Evolutionary conservation across 1,284 basidiomycete species (phyloP), one percentile per base, ranked within the genome.

Genomic region (Vanrija humicola): DNA sequence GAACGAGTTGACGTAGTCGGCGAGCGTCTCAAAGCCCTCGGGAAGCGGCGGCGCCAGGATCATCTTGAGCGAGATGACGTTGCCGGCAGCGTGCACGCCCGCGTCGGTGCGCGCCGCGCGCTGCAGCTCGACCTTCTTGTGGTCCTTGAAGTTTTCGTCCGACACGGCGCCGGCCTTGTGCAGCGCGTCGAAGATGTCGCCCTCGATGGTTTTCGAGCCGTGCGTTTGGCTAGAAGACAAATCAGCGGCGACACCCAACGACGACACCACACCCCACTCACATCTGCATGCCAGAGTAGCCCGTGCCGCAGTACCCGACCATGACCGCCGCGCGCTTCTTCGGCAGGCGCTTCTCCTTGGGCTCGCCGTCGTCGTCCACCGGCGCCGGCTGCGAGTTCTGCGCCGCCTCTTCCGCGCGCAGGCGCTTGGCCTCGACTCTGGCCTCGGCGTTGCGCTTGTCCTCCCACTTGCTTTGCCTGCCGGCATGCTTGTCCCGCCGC

Each of bases 71-170:
- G 90, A 90, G 15, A 97, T 69, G 16, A 71, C 74, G 72, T 99
- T 99, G 12, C 94, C 90, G 7, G 93, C 94, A 6, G 96, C 96
- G 70, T 98, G 94, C 6, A 99, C 96, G 18, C 96, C 96, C 1
- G 94, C 50, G 74, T 99, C 96, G 0, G 96, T 99, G 3, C 96
- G 82, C 6, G 96, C 96, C 3, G 95, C 90, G 39, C 96, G 84
- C 44, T 86, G 86, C 14, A 98, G 82, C 47, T 82, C 84, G 50
- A 94, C 88, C 79, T 98, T 98, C 48, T 84, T 84, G 26, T 92
- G 89, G 74, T 97, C 88, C 59, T 89, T 84, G 0, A 93, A 86
- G 68, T 99, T 99, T 69, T 97, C 94, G 55, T 86, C 80, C 38
- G 90, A 94, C 10, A 99, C 87, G 5, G 91, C 93, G 7, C 94